These are phyloP conservation scores for Neltuma alba DNA, from an alignment of 306 rosid species.

Conservation along the genomic window DNA sequence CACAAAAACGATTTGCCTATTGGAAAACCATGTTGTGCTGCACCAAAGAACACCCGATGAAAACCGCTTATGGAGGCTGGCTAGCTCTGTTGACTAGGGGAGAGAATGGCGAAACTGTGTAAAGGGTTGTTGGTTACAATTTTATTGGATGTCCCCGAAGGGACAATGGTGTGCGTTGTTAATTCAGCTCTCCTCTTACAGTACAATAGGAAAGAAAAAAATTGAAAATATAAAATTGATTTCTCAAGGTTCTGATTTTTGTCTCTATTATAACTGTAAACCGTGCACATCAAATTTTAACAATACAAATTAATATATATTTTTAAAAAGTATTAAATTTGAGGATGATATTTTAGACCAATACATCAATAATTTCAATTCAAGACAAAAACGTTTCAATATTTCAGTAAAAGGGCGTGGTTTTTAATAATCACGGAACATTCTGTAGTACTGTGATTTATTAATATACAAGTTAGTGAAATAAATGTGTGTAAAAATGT, in stretches of 20 bases:
- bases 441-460: too few relatives aligned
- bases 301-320: too few relatives aligned
- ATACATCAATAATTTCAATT: too few relatives aligned
- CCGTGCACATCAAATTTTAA: too few relatives aligned
- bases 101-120: not conserved
- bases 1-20: constrained; percentile 7
- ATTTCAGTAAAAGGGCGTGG: too few relatives aligned
- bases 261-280: too few relatives aligned
- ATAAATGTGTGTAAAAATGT: too few relatives aligned
- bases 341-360: too few relatives aligned
- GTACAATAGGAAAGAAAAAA: not conserved
- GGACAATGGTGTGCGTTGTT: not conserved
- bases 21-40: constrained; percentile 8
- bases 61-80: constrained; percentile 1
- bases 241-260: not conserved
- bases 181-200: not conserved
- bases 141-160: not conserved
- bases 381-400: too few relatives aligned
- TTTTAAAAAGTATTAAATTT: too few relatives aligned
- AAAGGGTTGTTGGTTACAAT: not conserved
- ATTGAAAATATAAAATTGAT: not conserved
- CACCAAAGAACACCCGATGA: not conserved
- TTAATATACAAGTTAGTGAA: too few relatives aligned
- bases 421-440: too few relatives aligned
- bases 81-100: not conserved